A percentile compares a stretch with the other conserved stretches of the same genome.
Conservation (phyloP, 441 rosid species). For the Populus tomentosa region DNA sequence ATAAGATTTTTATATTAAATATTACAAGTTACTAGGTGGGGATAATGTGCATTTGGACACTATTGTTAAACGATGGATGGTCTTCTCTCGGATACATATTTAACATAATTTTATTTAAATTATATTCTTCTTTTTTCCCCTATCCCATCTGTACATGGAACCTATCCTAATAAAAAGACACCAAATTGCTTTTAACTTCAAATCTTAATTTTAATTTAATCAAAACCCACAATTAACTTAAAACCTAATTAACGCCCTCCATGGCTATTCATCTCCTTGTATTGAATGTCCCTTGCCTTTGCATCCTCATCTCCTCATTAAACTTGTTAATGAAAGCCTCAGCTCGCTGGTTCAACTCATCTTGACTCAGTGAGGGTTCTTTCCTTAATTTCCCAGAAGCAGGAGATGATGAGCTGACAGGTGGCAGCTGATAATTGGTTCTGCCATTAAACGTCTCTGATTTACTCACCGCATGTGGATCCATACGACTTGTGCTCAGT, state of each 20-base stretch:
- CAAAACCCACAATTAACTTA: background rate
- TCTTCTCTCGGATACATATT: no score
- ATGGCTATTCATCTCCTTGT: constrained; percentile 46
- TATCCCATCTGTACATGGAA: background rate
- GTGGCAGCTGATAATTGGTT: constrained; percentile 31
- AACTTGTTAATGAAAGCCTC: constrained; percentile 78
- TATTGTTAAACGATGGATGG: no score
- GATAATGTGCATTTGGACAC: no score
- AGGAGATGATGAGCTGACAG: constrained; percentile 19
- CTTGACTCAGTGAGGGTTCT: constrained; percentile 74
- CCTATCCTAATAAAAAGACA: background rate
- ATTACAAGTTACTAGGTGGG: no score
- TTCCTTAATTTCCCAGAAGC: constrained; percentile 42
- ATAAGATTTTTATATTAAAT: no score
- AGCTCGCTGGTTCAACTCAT: constrained; percentile 76
- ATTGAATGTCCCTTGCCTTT: constrained; percentile 59
- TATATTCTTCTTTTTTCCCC: no score
- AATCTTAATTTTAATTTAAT: background rate
- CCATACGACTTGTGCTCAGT: constrained; percentile 18
- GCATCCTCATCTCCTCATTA: constrained; percentile 79
- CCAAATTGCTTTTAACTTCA: background rate
- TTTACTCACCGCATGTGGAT: constrained; percentile 31
- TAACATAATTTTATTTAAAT: no score
- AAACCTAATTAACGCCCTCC: constrained; percentile 7
- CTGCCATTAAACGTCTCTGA: constrained; percentile 60